Conservation (phyloP, 2,329 filamentous ascomycete genomes). For the Huntiella savannae region DNA sequence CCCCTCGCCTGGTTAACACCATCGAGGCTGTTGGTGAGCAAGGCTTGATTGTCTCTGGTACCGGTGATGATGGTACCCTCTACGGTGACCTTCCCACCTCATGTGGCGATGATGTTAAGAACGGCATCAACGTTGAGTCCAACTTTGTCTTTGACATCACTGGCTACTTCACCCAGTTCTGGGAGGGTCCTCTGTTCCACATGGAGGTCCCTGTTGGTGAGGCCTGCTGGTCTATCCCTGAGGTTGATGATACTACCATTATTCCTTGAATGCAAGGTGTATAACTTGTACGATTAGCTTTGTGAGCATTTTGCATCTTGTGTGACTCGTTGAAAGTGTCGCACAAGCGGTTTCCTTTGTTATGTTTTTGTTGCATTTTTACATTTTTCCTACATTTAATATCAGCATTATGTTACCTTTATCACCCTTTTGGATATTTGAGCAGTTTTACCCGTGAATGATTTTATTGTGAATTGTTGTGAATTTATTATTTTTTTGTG, state of each 20-base stretch:
- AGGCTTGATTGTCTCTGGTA: not conserved
- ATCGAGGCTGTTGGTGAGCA: not conserved
- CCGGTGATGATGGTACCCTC: not conserved
- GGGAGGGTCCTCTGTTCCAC: not conserved
- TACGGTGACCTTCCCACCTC: not conserved
- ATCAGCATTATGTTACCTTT: too few species aligned
- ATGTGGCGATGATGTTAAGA: not conserved
- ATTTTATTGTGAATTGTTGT: too few species aligned
- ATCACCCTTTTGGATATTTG: too few species aligned
- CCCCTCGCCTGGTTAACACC: not conserved
- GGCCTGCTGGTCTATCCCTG: not conserved
- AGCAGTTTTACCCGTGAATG: too few species aligned
- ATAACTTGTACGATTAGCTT: too few species aligned
- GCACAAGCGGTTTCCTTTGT: too few species aligned
- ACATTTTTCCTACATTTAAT: too few species aligned
- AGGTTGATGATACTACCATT: not conserved
- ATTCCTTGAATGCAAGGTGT: too few species aligned
- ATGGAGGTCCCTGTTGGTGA: not conserved
- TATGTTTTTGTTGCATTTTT: too few species aligned
- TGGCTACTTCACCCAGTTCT: not conserved
- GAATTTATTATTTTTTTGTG: too few species aligned
- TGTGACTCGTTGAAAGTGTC: too few species aligned
- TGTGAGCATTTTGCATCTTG: too few species aligned
- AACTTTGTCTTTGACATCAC: not conserved
- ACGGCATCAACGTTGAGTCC: not conserved